Base-by-base conservation (phyloP, 2,329 filamentous ascomycete species). In the Gnomoniopsis sp. region DNA sequence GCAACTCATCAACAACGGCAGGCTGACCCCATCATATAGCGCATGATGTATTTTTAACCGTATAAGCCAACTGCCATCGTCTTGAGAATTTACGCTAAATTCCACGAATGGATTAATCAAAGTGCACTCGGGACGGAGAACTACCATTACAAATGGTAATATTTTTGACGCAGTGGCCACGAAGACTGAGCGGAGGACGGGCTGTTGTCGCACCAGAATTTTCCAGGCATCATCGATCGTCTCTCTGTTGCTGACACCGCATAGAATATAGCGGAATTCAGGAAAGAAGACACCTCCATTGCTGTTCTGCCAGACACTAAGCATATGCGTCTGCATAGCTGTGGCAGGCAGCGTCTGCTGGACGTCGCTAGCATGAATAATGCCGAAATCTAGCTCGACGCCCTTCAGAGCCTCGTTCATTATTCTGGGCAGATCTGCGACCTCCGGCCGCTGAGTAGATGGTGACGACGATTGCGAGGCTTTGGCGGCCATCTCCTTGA, bases 11-110 rank as follows among this genome's bases (percentile, higher is more conserved):
- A 96, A 74, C 0, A 80, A 69, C 1, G 87, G 83, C 4, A 97
- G 76, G 65, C 90, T 95, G 60, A 96, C 80, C 6, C 88, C 92
- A 70, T 97, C 93, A 68, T 97, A 98, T 0, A 97, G 77, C 0
- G 90, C 89, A 70, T 98, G 93, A 63, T 96, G 92, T 4, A 97
- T 87, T 26, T 78, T 78, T 6, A 91, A 76, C 2, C 81, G 73
- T 3, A 86, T 56, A 0, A 62, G 44, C 65, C 71, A 73, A 3
- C 63, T 60, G 0, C 64, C 62, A 0, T 62, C 43, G 0, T 62
- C 57, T 3, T 63, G 55, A 1, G 63, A 58, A 2, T 63, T 44
- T 0, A 69, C 59, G 0, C 51, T 43, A 2, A 75, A 50, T 4
- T 63, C 58, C 2, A 69, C 62, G 47, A 73, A 64, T 21, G 58